Base-by-base conservation (phyloP, 768 basidiomycete species). In the Lactarius pseudohatsudake region DNA sequence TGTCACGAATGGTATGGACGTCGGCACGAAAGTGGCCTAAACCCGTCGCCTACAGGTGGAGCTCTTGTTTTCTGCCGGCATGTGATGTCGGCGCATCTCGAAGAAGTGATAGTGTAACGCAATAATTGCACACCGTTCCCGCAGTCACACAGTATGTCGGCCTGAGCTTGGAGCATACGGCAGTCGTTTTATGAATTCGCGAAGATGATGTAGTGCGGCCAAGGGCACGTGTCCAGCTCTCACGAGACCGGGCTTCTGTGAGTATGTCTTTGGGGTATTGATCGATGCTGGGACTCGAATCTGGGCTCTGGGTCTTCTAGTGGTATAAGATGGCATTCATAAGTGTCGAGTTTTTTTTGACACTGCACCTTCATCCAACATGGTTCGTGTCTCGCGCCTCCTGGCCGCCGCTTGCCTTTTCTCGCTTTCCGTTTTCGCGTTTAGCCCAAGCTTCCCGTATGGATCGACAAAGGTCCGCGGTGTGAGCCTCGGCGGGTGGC, bases 401-500 rank as follows among this genome's bases (percentile, higher is more conserved):
- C 32, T 61, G 13, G 22, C 34, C 7, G 16, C 22, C 9, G 47
- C 54, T 5, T 47, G n/a, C 41, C 10, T 26, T 63, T 43, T 18
- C 41, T 30, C 50, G 30, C 32, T 26, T 55, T 18, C 50, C 22
- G 57, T 47, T 38, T 43, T 59, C 53, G 61, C 62, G 15, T 67
- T 87, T 68, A 77, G 75, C 47, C 84, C 83, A 18, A 82, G 85
- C 65, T 94, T 92, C 72, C 82, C 89, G 13, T 94, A 94, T 70
- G 91, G 91, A 22, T 80, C 82, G 4, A 67, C 84, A 77, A 90
- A 88, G 72, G 86, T 94, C 57, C 86, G 92, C 20, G 92, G 92
- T 65, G 92, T 94, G 66, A 94, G 89, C 77, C 82, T 94, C 38
- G 92, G 92, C 22, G 84, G 85, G 6, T 85, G 84, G 84, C 81